Percentiles rank a stretch among this genome's conserved stretches.
phyloP scores from a whole-genome alignment of 805 yeast genomes.

The Tetrapisispora nanseiensis region DNA sequence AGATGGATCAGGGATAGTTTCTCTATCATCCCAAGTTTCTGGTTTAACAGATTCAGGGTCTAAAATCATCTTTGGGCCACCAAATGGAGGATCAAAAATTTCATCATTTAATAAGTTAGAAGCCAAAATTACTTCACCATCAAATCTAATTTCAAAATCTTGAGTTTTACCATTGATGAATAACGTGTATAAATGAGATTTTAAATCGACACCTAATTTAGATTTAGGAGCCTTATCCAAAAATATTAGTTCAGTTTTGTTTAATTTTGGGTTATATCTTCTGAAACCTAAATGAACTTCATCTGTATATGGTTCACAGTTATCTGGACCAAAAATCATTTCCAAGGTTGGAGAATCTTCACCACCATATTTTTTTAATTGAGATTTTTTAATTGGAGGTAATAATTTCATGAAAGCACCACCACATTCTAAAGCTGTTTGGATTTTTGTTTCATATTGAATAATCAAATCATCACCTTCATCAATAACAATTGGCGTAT shows the following conservation, averaged over 20 bases:
- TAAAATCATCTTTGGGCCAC: constrained; percentile 55
- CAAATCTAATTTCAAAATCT: constrained; percentile 69
- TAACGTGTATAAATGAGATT: constrained; percentile 67
- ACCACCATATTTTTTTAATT: constrained; percentile 41
- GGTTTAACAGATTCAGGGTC: constrained; percentile 58
- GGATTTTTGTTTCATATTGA: constrained; percentile 84
- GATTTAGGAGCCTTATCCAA: constrained; percentile 49
- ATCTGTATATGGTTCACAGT: constrained; percentile 64
- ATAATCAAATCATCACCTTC: constrained; percentile 59
- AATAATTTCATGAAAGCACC: constrained; percentile 83
- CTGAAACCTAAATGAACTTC: constrained; percentile 69
- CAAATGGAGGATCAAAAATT: constrained; percentile 51
- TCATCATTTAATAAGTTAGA: constrained; percentile 55
- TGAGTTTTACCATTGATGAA: constrained; percentile 49
- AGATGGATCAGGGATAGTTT: constrained; percentile 58
- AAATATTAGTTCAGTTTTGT: constrained; percentile 59
- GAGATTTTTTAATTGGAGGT: constrained; percentile 29
- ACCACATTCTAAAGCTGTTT: constrained; percentile 71
- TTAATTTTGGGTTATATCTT: constrained; percentile 45
- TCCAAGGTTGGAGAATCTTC: constrained; percentile 28
- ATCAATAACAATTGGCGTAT: constrained; percentile 44
- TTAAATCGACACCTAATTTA: constrained; percentile 45
- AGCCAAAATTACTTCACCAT: constrained; percentile 63
- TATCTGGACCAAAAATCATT: constrained; percentile 91
- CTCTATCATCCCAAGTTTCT: constrained; percentile 70